Base-by-base conservation (phyloP, 352 stramenopile species). In the Globisporangium orthogonon region DNA sequence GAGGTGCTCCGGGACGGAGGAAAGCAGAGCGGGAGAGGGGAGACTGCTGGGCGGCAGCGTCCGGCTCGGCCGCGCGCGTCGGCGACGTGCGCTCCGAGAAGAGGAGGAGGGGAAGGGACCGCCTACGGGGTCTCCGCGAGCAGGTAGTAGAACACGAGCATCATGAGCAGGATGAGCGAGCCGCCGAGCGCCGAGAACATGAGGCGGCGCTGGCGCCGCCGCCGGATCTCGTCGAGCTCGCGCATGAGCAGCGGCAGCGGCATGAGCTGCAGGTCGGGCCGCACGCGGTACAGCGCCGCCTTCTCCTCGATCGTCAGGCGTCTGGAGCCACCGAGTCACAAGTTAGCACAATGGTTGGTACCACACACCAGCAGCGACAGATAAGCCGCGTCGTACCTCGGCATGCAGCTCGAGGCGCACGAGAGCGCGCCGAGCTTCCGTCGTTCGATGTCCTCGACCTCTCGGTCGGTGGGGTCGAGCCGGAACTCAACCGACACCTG, bases 71-170 rank as follows among this genome's bases (percentile, higher is more conserved):
- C 45, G 18, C 11, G 18, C 18, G 4, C 2, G 28, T 11, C 18
- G 45, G 29, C 9, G 5, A 7, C 2, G 28, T 23, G 33, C 7
- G 17, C 43, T 29, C n/a, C 2, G 6, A 33, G 44, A 31, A 28
- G 44, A 29, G n/a, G n/a, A n/a, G n/a, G n/a, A n/a, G n/a, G n/a
- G 28, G 6, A 5, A 31, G n/a, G 3, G 4, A 29, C n/a, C 7
- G 28, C 13, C 28, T 52, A 57, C 4, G 49, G 77, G 65, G 78
- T 80, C 66, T 85, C 67, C 29, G 73, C 73, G 59, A 88, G 72
- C 62, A 88, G 66, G 63, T 89, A 91, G 73, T 89, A 91, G 58
- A 87, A 85, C 49, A 91, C 75, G 45, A 89, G 66, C 62, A 91
- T 70, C 71, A 89, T 84, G 60, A 89, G 61, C 47, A 88, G 52